These are phyloP conservation scores for Didymella sp. DNA, from an alignment of 2,329 filamentous ascomycete species.

Conservation along the genomic window DNA sequence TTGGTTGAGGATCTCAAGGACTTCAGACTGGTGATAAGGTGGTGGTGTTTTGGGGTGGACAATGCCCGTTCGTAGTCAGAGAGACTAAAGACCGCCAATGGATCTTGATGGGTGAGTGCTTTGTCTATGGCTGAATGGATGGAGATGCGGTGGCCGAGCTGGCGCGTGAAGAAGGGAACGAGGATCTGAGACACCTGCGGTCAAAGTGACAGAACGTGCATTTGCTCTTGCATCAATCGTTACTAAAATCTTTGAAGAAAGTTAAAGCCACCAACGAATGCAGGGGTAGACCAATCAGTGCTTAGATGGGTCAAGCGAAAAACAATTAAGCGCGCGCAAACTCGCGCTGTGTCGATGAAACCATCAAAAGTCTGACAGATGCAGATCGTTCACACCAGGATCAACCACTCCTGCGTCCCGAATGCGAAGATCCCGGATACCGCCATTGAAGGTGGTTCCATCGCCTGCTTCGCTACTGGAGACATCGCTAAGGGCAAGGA, in stretches of 20 bases:
- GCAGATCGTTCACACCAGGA: neutral
- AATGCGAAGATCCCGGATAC: neutral
- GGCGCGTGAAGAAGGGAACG: neutral
- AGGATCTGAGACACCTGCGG: neutral
- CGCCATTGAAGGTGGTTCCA: neutral
- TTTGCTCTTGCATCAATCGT: neutral
- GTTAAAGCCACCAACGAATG: neutral
- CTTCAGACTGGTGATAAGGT: conserved; percentile 20
- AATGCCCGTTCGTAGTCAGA: conserved; percentile 25
- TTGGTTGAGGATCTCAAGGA: conserved; percentile 23
- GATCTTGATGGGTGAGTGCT: conserved; percentile 21
- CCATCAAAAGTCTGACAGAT: neutral
- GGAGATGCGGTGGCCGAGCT: neutral
- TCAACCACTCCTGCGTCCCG: neutral
- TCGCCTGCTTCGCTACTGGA: conserved; percentile 4
- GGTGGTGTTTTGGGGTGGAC: conserved; percentile 26
- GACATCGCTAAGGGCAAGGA: conserved; percentile 17
- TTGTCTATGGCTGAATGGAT: conserved; percentile 2
- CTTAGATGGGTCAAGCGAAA: neutral
- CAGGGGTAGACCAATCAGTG: neutral
- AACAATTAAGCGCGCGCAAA: neutral
- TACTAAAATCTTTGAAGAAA: neutral
- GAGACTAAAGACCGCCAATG: neutral
- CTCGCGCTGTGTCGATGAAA: neutral
- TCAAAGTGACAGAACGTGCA: no score